These are phyloP conservation scores for Apiospora sp. DNA, from an alignment of 2,329 filamentous ascomycete species.

Conservation along the genomic window DNA sequence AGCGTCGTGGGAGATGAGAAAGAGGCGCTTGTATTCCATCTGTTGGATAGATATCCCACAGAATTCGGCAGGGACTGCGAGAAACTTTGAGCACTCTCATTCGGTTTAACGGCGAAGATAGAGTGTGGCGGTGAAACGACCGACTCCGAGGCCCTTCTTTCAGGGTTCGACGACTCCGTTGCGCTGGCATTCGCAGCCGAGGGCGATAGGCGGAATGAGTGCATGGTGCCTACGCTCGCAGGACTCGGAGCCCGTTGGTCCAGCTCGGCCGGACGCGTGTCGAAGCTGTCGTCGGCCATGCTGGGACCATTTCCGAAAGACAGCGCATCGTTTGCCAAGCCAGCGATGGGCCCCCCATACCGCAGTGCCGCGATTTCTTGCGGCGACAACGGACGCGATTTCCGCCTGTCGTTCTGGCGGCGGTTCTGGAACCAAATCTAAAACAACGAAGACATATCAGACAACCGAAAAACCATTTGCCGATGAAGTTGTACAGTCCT, in stretches of 20 bases:
- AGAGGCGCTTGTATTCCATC: conserved; percentile 62
- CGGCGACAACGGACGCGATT: conserved; percentile 81
- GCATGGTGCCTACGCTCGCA: conserved; percentile 33
- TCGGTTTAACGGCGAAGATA: conserved; percentile 33
- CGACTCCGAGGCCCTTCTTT: conserved; percentile 30
- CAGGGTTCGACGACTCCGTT: conserved; percentile 29
- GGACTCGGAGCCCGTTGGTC: conserved; percentile 33
- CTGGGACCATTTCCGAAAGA: conserved; percentile 33
- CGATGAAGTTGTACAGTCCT: conserved; percentile 27
- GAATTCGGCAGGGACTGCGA: conserved; percentile 53
- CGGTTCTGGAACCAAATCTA: conserved; percentile 99
- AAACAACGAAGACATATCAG: conserved; percentile 29
- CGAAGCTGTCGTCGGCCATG: conserved; percentile 26
- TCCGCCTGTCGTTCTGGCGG: conserved; percentile 89
- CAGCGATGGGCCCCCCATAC: conserved; percentile 59
- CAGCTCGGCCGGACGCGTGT: conserved; percentile 32
- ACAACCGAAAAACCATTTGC: conserved; percentile 30
- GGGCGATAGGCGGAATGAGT: conserved; percentile 36
- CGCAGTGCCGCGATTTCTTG: conserved; percentile 75
- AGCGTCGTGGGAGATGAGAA: conserved; percentile 58
- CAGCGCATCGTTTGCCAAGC: conserved; percentile 56
- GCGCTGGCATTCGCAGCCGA: conserved; percentile 19
- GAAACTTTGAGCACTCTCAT: conserved; percentile 35
- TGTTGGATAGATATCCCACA: conserved; percentile 61
- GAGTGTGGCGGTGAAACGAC: conserved; percentile 33